A percentile compares a stretch with the other conserved stretches of the same genome.
Conservation (phyloP, 2,329 filamentous ascomycete species). For the Phialocephala sp. region DNA sequence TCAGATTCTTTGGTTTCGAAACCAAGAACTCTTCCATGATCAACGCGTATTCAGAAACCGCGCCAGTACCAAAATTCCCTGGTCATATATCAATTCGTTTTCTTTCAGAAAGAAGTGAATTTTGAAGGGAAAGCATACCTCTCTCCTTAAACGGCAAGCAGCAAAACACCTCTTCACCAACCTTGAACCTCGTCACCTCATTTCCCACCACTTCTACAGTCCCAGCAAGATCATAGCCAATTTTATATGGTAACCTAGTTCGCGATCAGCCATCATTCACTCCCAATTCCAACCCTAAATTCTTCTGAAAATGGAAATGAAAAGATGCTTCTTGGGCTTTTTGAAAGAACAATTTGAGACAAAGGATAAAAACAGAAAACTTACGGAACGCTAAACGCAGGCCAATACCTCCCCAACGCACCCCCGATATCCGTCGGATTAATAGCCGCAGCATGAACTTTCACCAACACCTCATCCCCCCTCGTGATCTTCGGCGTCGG, state of each 20-base stretch:
- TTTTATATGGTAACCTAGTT: constrained; percentile 47
- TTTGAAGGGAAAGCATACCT: constrained; percentile 1
- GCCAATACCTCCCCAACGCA: constrained; percentile 42
- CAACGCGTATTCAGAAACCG: constrained; percentile 27
- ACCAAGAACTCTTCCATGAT: constrained; percentile 42
- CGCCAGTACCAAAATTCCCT: constrained; percentile 37
- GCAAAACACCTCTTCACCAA: constrained; percentile 46
- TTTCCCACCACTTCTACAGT: constrained; percentile 44
- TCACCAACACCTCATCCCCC: constrained; percentile 51
- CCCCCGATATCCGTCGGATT: constrained; percentile 49
- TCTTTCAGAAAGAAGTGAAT: background rate
- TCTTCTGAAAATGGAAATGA: background rate
- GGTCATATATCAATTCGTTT: background rate
- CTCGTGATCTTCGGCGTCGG: constrained; percentile 50
- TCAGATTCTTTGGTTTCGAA: constrained; percentile 46
- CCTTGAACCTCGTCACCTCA: constrained; percentile 42
- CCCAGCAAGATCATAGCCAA: constrained; percentile 50
- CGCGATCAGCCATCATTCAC: no score
- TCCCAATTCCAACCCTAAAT: background rate
- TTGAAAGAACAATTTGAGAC: no score
- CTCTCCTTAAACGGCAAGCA: constrained; percentile 39
- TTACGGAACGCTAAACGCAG: constrained; percentile 11
- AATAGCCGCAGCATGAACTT: constrained; percentile 49
- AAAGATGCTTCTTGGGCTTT: no score
- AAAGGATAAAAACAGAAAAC: background rate